A percentile compares a stretch with the other conserved stretches of the same genome.
Evolutionary conservation across 108 stramenopile species (phyloP).

Genomic region (Hondaea fermentalgiana): DNA sequence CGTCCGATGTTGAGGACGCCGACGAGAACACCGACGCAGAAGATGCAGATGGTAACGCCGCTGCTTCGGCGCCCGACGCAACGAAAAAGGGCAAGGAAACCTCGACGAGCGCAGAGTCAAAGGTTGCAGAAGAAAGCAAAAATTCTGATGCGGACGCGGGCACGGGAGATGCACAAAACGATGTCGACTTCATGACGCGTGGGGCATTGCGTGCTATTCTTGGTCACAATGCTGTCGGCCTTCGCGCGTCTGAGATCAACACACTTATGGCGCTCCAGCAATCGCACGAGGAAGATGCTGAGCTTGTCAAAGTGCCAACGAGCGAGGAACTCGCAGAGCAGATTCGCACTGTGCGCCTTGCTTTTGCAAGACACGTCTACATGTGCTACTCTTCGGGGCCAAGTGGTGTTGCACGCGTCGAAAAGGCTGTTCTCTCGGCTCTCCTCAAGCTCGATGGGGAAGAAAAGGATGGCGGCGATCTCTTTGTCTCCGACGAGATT

Average conservation of each 20-base stretch:
- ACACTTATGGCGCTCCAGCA: background rate
- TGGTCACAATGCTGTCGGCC: background rate
- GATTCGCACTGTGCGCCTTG: background rate
- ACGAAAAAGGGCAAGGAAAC: background rate
- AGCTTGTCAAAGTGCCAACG: background rate
- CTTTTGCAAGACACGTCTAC: background rate
- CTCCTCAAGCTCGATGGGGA: background rate
- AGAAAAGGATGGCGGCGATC: background rate
- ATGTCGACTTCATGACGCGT: background rate
- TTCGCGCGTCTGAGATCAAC: background rate
- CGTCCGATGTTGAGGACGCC: too few relatives aligned
- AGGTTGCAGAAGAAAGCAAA: background rate
- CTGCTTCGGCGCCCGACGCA: background rate
- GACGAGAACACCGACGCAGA: too few relatives aligned
- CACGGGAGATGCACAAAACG: background rate
- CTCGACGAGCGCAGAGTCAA: background rate
- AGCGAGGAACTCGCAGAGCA: background rate
- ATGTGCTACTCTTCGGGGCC: background rate
- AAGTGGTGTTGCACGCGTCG: background rate
- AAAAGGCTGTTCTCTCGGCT: background rate
- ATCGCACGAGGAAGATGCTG: background rate
- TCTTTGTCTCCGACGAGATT: background rate
- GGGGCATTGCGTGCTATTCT: background rate
- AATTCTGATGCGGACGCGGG: background rate
- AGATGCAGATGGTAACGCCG: too few relatives aligned